Base-by-base conservation (phyloP, 305 asterid species). In the Salvia sclarea region DNA sequence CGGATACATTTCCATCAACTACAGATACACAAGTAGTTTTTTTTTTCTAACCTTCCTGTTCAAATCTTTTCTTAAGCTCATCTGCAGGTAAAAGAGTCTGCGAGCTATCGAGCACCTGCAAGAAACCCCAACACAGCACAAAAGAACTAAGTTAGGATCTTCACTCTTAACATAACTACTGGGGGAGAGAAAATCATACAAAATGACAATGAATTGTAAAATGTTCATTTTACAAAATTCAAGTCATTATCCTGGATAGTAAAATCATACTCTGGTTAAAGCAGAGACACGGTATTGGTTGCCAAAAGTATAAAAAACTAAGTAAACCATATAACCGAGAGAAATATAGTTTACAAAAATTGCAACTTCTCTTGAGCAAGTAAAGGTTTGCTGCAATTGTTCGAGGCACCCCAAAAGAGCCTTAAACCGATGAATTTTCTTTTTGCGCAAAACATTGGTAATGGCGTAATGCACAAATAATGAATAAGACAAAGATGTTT, bases 101-200 rank as follows among this genome's bases (percentile, higher is more conserved):
- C 4, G 96, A 90, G 64, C 83, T 71, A 73, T 90, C 95, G 76
- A 94, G 78, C 89, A 94, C 83, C 98, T 94, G 88, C 76, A 75
- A 64, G 69, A 47, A 68, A 70, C 38, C 62, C 63, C 44, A 20
- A 35, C 28, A 57, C 48, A 37, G 48, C 64, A 35, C 48, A 21
- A 1, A 41, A 12, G 3, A 57, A 17, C 47, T 17, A 56, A 56
- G 7, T 33, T 35, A 57, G 10, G 45, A 9, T 59, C 31, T 20
- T 11, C 33, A 20, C 12, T 37, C 11, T 3, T 57, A 8, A 16
- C 20, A 6, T 54, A 28, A 25, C 37, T 24, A 28, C 61, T 7
- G 13, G 18, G 21, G 8, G 37, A 35, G 14, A 38, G 11, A 20
- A 13, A 38, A 38, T 22, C 35, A 38, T 12, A 17, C 49, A 38